Percentiles rank a stretch among this genome's conserved stretches.
Evolutionary conservation across 345 rosid genomes (phyloP).

Genomic region (Streptanthus diversifolius): DNA sequence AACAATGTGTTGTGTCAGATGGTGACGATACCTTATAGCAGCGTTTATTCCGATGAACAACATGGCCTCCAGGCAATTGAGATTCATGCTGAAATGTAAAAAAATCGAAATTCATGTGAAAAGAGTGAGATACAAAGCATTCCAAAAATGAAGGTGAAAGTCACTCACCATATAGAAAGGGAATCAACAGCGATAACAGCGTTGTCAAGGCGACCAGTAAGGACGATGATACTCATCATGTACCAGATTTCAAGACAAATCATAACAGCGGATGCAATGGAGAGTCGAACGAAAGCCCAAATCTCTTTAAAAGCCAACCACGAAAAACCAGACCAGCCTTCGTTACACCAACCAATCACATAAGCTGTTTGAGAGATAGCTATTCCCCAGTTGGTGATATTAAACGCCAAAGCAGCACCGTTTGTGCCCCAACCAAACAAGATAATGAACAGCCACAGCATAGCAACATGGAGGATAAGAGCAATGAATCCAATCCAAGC

Average conservation of each 20-base stretch:
- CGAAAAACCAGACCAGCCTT: slow-evolving; percentile 66
- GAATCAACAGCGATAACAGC: slow-evolving; percentile 74
- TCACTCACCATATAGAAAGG: slow-evolving; percentile 78
- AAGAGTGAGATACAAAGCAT: not conserved
- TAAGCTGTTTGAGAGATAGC: slow-evolving; percentile 48
- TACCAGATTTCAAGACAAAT: slow-evolving; percentile 85
- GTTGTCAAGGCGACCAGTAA: slow-evolving; percentile 63
- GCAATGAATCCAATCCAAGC: slow-evolving; percentile 57
- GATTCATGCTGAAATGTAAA: slow-evolving; percentile 56
- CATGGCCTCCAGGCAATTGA: slow-evolving; percentile 74
- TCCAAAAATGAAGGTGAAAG: not conserved
- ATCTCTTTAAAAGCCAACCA: slow-evolving; percentile 60
- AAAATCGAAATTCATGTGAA: not conserved
- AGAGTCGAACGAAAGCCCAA: slow-evolving; percentile 73
- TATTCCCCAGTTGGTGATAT: slow-evolving; percentile 48
- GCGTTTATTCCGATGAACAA: slow-evolving; percentile 76
- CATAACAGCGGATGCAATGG: slow-evolving; percentile 78
- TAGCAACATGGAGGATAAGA: slow-evolving; percentile 38
- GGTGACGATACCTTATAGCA: slow-evolving; percentile 51
- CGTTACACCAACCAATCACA: slow-evolving; percentile 54
- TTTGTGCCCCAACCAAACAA: slow-evolving; percentile 45
- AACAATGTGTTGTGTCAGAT: not conserved
- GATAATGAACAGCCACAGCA: slow-evolving; percentile 49
- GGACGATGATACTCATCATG: slow-evolving; percentile 72
- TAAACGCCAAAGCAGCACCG: slow-evolving; percentile 71